phyloP scores from a whole-genome alignment of 768 basidiomycete genomes.

The Mycena rosella region DNA sequence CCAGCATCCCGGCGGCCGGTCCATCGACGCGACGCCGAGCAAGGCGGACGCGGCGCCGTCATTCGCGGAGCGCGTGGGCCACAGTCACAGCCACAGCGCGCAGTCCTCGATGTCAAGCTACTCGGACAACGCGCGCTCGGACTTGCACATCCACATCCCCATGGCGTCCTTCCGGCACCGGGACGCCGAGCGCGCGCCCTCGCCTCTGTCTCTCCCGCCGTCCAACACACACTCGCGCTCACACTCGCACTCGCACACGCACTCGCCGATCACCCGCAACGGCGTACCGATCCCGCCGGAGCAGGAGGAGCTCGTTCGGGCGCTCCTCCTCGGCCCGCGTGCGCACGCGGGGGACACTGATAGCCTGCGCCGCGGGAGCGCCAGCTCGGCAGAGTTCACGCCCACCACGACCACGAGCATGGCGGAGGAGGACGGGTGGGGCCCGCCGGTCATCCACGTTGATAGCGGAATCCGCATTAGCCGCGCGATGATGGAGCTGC shows the following conservation, averaged over 20 bases:
- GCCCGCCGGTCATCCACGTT: conserved; percentile 16
- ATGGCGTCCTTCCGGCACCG: conserved; percentile 12
- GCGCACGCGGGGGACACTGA: background rate
- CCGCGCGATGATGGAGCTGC: conserved; percentile 30
- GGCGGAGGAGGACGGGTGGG: conserved; percentile 5
- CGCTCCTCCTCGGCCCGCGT: conserved; percentile 14
- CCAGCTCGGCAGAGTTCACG: background rate
- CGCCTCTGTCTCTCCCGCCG: background rate
- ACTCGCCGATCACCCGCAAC: conserved; percentile 35
- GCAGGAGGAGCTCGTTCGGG: conserved; percentile 29
- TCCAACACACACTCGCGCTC: conserved; percentile 4
- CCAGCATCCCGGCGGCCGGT: conserved; percentile 29
- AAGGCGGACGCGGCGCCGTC: conserved; percentile 6
- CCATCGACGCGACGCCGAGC: conserved; percentile 28
- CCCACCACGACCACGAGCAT: background rate
- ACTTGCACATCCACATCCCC: conserved; percentile 35
- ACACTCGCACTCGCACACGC: conserved; percentile 10
- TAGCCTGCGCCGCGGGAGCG: background rate
- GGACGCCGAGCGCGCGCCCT: background rate
- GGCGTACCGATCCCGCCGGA: conserved; percentile 30
- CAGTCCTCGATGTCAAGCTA: conserved; percentile 27
- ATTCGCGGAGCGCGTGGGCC: background rate
- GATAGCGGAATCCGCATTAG: conserved; percentile 33
- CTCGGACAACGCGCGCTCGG: conserved; percentile 21
- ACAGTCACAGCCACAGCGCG: conserved; percentile 24